Percentiles rank a stretch among this genome's conserved stretches.
These are phyloP conservation scores for Protostelium mycophagum DNA, from an alignment of 78 protist species.

Conservation along the genomic window DNA sequence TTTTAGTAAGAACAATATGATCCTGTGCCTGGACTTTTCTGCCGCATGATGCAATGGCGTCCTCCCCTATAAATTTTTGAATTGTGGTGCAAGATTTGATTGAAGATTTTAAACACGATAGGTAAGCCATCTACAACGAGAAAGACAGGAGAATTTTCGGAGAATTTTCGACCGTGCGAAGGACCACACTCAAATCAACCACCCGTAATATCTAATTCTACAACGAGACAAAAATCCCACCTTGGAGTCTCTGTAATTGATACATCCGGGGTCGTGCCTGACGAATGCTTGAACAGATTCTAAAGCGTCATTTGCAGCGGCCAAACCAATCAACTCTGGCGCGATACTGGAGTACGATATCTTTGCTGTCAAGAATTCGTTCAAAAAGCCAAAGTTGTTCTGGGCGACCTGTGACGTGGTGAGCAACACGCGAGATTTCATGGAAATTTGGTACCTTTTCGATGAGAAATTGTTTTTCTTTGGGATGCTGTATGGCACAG, in stretches of 20 bases:
- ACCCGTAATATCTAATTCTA: background rate
- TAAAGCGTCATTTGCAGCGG: background rate
- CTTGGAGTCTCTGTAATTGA: background rate
- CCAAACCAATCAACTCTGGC: background rate
- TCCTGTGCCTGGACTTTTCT: background rate
- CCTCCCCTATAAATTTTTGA: background rate
- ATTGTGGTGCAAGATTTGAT: too few relatives aligned
- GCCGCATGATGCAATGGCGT: background rate
- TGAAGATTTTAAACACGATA: too few relatives aligned
- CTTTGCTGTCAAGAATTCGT: background rate
- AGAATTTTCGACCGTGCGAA: too few relatives aligned
- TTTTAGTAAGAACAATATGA: background rate
- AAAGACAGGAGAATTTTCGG: too few relatives aligned
- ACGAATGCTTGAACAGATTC: background rate
- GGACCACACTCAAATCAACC: too few relatives aligned
- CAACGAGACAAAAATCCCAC: background rate
- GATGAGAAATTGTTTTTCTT: background rate
- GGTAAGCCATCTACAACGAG: background rate
- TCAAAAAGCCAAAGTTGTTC: background rate
- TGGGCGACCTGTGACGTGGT: background rate
- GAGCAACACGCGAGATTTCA: background rate
- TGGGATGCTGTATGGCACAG: background rate
- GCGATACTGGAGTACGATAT: background rate
- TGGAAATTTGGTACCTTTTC: background rate
- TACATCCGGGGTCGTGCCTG: background rate